A percentile compares a stretch with the other conserved stretches of the same genome.
phyloP scores from a whole-genome alignment of 108 stramenopile genomes.

The Heterococcus sp. region DNA sequence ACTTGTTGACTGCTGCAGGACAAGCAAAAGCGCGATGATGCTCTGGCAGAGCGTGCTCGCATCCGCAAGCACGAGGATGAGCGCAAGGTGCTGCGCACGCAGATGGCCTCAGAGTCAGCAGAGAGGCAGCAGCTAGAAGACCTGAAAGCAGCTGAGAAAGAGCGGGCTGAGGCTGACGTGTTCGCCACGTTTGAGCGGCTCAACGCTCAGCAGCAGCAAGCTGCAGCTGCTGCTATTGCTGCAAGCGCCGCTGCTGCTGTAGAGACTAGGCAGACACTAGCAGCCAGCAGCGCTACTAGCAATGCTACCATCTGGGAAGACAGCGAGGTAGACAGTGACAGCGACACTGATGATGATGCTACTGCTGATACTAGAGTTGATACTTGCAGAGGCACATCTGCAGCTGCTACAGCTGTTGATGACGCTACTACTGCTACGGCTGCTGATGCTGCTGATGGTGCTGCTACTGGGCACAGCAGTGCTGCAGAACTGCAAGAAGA shows the following conservation, averaged over 20 bases:
- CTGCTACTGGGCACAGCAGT: no score
- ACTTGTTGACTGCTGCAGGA: no score
- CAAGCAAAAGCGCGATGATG: no score
- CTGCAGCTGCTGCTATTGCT: background rate
- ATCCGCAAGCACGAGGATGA: slow-evolving; percentile 50
- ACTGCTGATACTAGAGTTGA: no score
- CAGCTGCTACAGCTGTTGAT: no score
- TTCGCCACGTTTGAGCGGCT: slow-evolving; percentile 7
- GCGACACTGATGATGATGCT: background rate
- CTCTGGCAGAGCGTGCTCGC: slow-evolving; percentile 13
- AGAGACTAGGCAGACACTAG: slow-evolving; percentile 3
- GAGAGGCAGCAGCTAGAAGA: slow-evolving; percentile 53
- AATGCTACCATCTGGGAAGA: background rate
- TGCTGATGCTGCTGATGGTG: no score
- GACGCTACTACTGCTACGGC: no score
- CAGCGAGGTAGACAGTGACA: background rate
- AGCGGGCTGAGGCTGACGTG: slow-evolving; percentile 45
- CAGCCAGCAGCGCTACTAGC: background rate
- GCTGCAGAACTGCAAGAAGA: no score
- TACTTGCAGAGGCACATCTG: no score
- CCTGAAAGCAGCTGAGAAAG: slow-evolving; percentile 56
- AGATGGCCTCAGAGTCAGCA: slow-evolving; percentile 56
- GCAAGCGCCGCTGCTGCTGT: background rate
- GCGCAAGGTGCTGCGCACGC: slow-evolving; percentile 42
- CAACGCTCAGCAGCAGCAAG: background rate